These are phyloP conservation scores for Sugiyamaella sp. DNA, from an alignment of 1,139 yeast species.

Conservation along the genomic window DNA sequence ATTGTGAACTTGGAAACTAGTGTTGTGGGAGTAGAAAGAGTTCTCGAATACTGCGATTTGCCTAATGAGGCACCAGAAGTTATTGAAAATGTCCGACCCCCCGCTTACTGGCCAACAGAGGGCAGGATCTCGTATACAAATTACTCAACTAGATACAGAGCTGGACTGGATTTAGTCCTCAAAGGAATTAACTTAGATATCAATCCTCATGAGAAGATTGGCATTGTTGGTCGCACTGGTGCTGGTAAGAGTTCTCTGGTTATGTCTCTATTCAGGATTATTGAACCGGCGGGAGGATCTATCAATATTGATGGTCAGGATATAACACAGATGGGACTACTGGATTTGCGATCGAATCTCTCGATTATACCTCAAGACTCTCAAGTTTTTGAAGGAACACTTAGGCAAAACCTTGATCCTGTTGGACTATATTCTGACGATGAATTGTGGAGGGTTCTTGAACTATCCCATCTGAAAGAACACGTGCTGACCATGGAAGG, in stretches of 20 bases:
- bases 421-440: constrained; percentile 53
- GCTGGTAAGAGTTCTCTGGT: constrained; percentile 81
- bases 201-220: constrained; percentile 66
- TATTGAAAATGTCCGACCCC: constrained; percentile 46
- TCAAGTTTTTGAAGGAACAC: constrained; percentile 65
- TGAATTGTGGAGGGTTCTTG: constrained; percentile 70
- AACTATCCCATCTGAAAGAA: constrained; percentile 76
- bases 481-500: constrained; percentile 63
- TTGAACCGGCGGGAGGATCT: constrained; percentile 63
- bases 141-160: constrained; percentile 66
- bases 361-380: constrained; percentile 81
- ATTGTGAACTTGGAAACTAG: constrained; percentile 76
- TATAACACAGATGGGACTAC: constrained; percentile 58
- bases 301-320: constrained; percentile 62
- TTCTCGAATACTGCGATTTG: constrained; percentile 69
- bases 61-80: constrained; percentile 57
- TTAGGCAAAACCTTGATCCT: constrained; percentile 71
- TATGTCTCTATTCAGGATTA: constrained; percentile 69
- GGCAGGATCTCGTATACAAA: constrained; percentile 61
- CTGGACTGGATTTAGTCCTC: constrained; percentile 57
- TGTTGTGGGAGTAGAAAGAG: constrained; percentile 75
- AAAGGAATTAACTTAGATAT: constrained; percentile 55
- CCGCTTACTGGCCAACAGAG: constrained; percentile 59
- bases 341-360: constrained; percentile 58
- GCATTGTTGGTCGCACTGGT: constrained; percentile 85